A percentile compares a stretch with the other conserved stretches of the same genome.
phyloP scores from a whole-genome alignment of 306 rosid genomes.

The Styphnolobium japonicum region DNA sequence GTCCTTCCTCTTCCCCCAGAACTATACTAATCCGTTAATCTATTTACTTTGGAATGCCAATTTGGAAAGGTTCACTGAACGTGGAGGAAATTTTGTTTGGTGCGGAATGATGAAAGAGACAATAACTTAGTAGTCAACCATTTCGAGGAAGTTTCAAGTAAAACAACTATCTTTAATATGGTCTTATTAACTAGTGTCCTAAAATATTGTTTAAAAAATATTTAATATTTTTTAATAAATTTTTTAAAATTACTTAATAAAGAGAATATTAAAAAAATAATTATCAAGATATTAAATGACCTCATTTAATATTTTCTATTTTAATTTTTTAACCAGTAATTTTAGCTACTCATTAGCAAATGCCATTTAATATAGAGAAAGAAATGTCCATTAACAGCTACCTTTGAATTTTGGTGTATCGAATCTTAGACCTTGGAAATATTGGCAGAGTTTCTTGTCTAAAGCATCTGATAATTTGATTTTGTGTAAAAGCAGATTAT shows the following conservation, averaged over 20 bases:
- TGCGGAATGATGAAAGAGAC: background rate
- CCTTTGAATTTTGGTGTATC: background rate
- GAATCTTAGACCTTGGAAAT: background rate
- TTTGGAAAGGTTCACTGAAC: conserved; percentile 19
- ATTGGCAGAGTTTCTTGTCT: background rate
- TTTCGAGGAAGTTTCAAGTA: background rate
- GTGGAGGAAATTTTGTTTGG: background rate
- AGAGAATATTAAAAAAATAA: no score
- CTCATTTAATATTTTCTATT: no score
- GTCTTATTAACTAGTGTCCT: no score
- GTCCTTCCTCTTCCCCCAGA: background rate
- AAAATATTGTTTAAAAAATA: no score
- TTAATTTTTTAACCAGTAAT: no score
- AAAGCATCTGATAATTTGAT: background rate
- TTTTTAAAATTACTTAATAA: no score
- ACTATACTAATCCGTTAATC: no score
- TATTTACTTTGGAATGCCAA: background rate
- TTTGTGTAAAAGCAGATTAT: background rate
- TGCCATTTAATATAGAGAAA: background rate
- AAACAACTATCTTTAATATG: background rate
- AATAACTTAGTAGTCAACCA: background rate
- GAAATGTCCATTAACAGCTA: background rate
- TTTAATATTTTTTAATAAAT: no score
- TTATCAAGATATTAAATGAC: no score
- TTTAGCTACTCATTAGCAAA: no score